phyloP scores from a whole-genome alignment of 345 rosid genomes.

The Streptanthus diversifolius region DNA sequence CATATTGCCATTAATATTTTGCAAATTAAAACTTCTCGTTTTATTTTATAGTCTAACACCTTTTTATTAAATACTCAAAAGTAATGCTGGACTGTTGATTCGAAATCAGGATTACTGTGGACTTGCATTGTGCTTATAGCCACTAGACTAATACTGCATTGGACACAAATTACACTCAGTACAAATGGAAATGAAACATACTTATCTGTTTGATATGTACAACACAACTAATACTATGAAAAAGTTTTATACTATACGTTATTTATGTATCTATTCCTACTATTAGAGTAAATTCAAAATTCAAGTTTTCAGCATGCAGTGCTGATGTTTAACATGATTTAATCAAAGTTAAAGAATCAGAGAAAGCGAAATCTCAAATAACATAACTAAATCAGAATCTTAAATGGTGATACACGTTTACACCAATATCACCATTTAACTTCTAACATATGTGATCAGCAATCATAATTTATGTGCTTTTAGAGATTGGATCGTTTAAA shows the following conservation, averaged over 20 bases:
- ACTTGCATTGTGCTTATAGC: conserved; percentile 6
- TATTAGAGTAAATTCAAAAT: not conserved
- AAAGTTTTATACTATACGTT: not conserved
- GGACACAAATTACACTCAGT: not conserved
- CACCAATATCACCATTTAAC: no score
- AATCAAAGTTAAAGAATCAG: not conserved
- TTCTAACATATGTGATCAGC: no score
- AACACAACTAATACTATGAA: not conserved
- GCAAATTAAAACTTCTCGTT: not conserved
- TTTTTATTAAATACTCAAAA: not conserved
- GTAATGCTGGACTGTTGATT: not conserved
- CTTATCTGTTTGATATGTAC: not conserved
- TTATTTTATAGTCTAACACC: not conserved
- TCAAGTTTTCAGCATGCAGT: not conserved
- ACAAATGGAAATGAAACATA: not conserved
- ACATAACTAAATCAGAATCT: no score
- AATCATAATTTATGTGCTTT: no score
- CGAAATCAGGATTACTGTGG: conserved; percentile 10
- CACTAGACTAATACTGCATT: not conserved
- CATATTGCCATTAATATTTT: conserved; percentile 25
- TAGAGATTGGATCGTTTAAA: no score
- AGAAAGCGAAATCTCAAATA: not conserved
- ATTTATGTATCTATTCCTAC: not conserved
- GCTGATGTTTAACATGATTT: not conserved
- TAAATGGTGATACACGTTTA: no score